Evolutionary conservation across 2,329 filamentous ascomycete genomes (phyloP), one percentile per base, ranked within the genome.

Genomic region (Pochonia chlamydosporia): DNA sequence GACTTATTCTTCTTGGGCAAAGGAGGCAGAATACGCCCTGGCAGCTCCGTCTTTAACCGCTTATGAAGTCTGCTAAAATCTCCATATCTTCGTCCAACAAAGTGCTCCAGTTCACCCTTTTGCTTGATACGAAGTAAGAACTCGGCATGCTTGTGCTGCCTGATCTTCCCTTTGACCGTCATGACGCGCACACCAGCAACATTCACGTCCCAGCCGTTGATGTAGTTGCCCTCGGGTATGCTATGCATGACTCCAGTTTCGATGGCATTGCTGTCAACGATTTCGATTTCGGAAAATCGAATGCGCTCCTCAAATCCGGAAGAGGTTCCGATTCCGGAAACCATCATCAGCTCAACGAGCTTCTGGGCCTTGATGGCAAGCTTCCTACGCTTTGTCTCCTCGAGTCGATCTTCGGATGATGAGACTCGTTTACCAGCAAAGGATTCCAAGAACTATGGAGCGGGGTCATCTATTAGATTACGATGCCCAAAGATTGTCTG

Each of bases 331-430:
- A 99, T 86, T 31, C 93, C 93, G 7, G 92, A 97, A 8, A 99
- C 93, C 90, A 99, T 96, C 93, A 99, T 99, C 51, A 99, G 75
- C 74, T 99, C 93, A 10, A 99, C 89, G 49, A 99, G 73, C 72
- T 99, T 99, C 65, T 93, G 85, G 41, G 88, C 89, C 76, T 99
- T 99, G 58, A 85, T 76, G 3, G 93, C 92, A 54, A 99, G 72
- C 67, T 99, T 99, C 54, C 84, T 79, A 49, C 93, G 81, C 73
- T 99, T 99, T 9, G 93, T 97, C 68, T 96, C 90, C 69, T 99
- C 93, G 25, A 97, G 72, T 4, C 93, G 82, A 64, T 99, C 93
- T 69, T 97, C 93, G 5, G 92, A 96, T 5, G 91, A 95, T 2
- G 92, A 97, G 37, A 99, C 96, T 64, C 92, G 87, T 66, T 97